phyloP scores from a whole-genome alignment of 805 yeast species.

The Trichomonascus vanleenenianus region DNA sequence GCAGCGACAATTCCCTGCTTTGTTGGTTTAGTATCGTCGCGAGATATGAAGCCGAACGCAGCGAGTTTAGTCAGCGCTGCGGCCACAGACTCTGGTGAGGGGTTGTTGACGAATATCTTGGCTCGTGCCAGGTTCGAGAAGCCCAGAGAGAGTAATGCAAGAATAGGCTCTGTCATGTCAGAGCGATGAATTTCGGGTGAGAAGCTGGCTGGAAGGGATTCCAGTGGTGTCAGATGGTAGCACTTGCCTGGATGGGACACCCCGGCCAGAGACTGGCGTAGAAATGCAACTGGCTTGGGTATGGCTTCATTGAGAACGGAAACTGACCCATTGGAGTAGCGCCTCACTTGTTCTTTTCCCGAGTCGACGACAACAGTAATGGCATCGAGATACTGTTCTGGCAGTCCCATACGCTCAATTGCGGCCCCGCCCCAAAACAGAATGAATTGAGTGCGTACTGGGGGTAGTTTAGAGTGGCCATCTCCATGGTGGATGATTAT shows the following conservation, averaged over 20 bases:
- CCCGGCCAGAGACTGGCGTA: not conserved
- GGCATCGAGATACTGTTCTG: too few relatives aligned
- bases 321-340: too few relatives aligned
- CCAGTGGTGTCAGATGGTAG: conserved; percentile 47
- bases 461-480: too few relatives aligned
- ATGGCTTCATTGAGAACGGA: too few relatives aligned
- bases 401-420: too few relatives aligned
- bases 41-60: conserved; percentile 43
- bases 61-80: conserved; percentile 69
- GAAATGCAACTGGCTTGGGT: too few relatives aligned
- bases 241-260: conserved; percentile 41
- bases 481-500: too few relatives aligned
- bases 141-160: conserved; percentile 58
- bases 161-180: conserved; percentile 57
- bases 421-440: too few relatives aligned
- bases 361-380: too few relatives aligned
- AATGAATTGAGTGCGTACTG: too few relatives aligned
- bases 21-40: conserved; percentile 55
- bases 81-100: conserved; percentile 57
- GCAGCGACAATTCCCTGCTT: conserved; percentile 56
- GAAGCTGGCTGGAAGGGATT: conserved; percentile 73
- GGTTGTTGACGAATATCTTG: conserved; percentile 31
- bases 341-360: too few relatives aligned
- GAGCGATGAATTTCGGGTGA: conserved; percentile 68
- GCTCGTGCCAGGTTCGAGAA: conserved; percentile 41